Base-by-base conservation (phyloP, 2,329 filamentous ascomycete species). In the Ampelomyces quisqualis region DNA sequence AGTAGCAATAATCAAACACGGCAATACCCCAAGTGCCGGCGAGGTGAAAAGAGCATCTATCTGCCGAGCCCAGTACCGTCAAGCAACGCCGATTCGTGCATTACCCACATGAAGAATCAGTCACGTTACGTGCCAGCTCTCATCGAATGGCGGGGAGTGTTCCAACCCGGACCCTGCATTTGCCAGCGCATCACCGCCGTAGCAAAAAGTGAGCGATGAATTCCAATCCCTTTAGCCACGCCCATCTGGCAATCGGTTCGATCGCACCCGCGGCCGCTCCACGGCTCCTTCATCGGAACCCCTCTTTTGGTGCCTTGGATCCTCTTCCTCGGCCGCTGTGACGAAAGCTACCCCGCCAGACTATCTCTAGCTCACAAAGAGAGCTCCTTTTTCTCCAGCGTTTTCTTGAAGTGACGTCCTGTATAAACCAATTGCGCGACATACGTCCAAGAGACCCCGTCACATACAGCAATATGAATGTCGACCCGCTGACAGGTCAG, bases 401-500 rank as follows among this genome's bases (percentile, higher is more conserved):
- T n/a, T n/a, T n/a, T n/a, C n/a, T n/a, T n/a, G n/a, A n/a, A n/a
- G n/a, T n/a, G n/a, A n/a, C n/a, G n/a, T n/a, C n/a, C n/a, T n/a
- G n/a, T n/a, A n/a, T n/a, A n/a, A n/a, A n/a, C n/a, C n/a, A n/a
- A n/a, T n/a, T n/a, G n/a, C 26, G 7, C n/a, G 4, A 28, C 13
- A 28, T 28, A n/a, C n/a, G n/a, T n/a, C n/a, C n/a, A 14, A 8
- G 8, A 28, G 15, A 8, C 15, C 13, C 26, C 18, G n/a, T 33
- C 10, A 13, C 19, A 26, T 22, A 23, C 18, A 9, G 23, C 18
- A 34, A 7, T 27, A 86, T 86, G 83, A 77, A 82, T 57, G 71
- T 76, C 63, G 86, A 93, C 70, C 86, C 86, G 37, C 77, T 82
- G 40, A 91, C 86, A 15, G 84, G 84, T 57, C 73, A 72, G 22